Percentiles rank a stretch among this genome's conserved stretches.
Evolutionary conservation across 805 yeast species (phyloP).

Genomic region (Nakazawaea peltata): DNA sequence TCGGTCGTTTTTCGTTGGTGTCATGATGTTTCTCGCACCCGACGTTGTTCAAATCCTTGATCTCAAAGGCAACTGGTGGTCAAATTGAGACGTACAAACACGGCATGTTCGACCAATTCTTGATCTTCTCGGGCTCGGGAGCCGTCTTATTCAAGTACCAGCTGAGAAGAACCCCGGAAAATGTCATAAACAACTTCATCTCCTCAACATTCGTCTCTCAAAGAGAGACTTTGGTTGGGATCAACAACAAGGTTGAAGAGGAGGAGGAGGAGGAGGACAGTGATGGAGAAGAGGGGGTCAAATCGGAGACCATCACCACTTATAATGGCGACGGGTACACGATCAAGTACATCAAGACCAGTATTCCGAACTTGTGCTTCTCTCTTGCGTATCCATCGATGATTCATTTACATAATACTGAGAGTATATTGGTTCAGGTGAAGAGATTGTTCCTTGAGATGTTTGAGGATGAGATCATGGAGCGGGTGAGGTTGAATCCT

Average conservation of each 20-base stretch:
- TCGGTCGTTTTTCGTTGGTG: too few relatives aligned
- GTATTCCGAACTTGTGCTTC: constrained; percentile 34
- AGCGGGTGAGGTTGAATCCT: constrained; percentile 20
- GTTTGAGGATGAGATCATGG: constrained; percentile 17
- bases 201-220: constrained; percentile 39
- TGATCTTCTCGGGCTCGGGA: constrained; percentile 42
- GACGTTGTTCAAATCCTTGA: not conserved
- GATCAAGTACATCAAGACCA: constrained; percentile 33
- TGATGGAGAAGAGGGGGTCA: constrained; percentile 16
- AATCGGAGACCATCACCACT: constrained; percentile 13
- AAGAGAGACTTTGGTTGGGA: constrained; percentile 16
- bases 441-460: constrained; percentile 22
- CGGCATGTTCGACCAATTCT: constrained; percentile 38
- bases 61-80: not conserved
- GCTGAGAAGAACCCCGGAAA: constrained; percentile 28
- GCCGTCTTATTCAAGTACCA: constrained; percentile 40
- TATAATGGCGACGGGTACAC: constrained; percentile 32
- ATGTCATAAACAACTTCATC: constrained; percentile 38
- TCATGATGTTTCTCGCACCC: too few relatives aligned
- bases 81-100: too few relatives aligned
- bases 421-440: constrained; percentile 23
- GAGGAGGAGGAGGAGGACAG: constrained; percentile 16
- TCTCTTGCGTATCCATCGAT: constrained; percentile 34
- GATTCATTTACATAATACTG: constrained; percentile 25
- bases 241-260: constrained; percentile 17